phyloP scores from a whole-genome alignment of 345 rosid genomes.

The Arabis hirsuta region DNA sequence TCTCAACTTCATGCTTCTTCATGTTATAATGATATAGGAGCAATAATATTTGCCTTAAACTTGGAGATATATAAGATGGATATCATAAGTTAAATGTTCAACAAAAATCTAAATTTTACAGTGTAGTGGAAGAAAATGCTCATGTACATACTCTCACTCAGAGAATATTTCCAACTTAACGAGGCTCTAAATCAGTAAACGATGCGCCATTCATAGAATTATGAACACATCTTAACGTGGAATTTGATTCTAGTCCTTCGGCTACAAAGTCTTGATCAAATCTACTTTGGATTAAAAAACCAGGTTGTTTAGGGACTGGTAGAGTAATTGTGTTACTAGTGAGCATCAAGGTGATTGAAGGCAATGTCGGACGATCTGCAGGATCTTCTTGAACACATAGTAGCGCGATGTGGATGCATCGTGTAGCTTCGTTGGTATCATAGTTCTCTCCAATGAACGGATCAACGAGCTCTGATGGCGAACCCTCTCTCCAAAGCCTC shows the following conservation, averaged over 20 bases:
- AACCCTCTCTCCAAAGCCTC: constrained; percentile 19
- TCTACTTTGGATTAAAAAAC: neutral
- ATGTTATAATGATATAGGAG: too few relatives aligned
- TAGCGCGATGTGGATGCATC: neutral
- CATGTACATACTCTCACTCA: neutral
- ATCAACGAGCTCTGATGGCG: constrained; percentile 11
- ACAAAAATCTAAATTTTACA: too few relatives aligned
- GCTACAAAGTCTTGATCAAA: neutral
- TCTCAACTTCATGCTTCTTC: too few relatives aligned
- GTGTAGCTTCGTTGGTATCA: neutral
- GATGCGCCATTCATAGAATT: constrained; percentile 5
- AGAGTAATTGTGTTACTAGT: neutral
- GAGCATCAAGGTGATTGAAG: constrained; percentile 10
- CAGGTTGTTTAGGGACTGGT: neutral
- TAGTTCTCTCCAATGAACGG: neutral
- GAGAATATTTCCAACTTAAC: neutral
- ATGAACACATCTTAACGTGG: neutral
- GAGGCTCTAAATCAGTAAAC: constrained; percentile 16
- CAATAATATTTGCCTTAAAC: too few relatives aligned
- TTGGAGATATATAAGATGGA: too few relatives aligned
- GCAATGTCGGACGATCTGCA: neutral
- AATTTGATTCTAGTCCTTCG: neutral
- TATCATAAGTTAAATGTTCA: too few relatives aligned
- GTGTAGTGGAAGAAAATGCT: too few relatives aligned
- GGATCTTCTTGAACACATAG: neutral